These are phyloP conservation scores for Emericellopsis atlantica DNA, from an alignment of 2,329 filamentous ascomycete species.

Conservation along the genomic window DNA sequence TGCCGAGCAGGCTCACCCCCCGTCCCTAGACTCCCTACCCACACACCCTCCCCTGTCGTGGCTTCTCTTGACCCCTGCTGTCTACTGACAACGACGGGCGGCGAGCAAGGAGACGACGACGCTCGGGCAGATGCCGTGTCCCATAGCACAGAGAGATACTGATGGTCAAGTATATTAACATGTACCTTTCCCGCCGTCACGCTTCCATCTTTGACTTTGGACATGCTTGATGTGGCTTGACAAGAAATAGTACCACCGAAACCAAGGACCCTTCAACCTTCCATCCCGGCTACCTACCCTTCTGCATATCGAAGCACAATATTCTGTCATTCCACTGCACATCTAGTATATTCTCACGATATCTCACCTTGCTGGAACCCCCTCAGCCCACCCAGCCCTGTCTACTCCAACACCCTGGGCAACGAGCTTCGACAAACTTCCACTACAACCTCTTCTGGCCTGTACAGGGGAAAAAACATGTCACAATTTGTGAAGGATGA, in stretches of 20 bases:
- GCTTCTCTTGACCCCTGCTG: not conserved
- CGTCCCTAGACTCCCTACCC: not conserved
- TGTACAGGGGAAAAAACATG: not conserved
- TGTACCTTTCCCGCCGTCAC: not conserved
- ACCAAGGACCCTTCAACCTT: not conserved
- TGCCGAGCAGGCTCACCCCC: too few relatives aligned
- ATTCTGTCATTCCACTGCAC: too few relatives aligned
- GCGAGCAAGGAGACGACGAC: not conserved
- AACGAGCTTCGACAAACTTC: not conserved
- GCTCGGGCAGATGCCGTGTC: not conserved
- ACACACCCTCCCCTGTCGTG: not conserved
- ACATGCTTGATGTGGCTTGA: not conserved
- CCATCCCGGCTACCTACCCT: too few relatives aligned
- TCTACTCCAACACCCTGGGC: too few relatives aligned
- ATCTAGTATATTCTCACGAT: too few relatives aligned
- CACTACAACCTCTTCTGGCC: not conserved
- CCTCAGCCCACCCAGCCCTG: too few relatives aligned
- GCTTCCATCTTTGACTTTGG: not conserved
- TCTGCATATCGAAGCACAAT: not conserved
- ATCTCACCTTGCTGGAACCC: too few relatives aligned
- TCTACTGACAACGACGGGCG: not conserved
- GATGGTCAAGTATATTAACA: not conserved
- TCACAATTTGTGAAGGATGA: slow-evolving; percentile 7
- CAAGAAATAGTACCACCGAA: not conserved
- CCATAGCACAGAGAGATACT: not conserved